Conservation (phyloP, 352 stramenopile genomes). For the Globisporangium ultimum region DNA sequence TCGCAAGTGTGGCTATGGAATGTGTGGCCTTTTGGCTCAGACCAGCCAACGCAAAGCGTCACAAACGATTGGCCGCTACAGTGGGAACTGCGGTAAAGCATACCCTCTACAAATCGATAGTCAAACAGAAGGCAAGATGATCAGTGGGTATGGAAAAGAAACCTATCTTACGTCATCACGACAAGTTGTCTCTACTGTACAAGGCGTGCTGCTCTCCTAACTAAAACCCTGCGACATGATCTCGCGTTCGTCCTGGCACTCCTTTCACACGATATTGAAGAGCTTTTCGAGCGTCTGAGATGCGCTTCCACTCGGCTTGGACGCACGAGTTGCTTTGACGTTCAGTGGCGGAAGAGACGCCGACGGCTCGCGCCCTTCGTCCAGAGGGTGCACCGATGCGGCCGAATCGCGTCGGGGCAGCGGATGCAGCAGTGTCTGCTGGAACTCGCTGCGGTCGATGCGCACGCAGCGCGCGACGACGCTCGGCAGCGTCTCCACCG, state of each 20-base stretch:
- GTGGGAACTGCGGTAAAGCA: not conserved
- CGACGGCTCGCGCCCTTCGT: not conserved
- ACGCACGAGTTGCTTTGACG: too few relatives aligned
- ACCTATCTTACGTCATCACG: too few relatives aligned
- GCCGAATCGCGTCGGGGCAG: constrained; percentile 23
- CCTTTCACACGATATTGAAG: too few relatives aligned
- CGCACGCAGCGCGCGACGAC: constrained; percentile 23
- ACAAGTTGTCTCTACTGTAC: constrained; percentile 15
- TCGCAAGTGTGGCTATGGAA: not conserved
- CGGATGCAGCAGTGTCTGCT: constrained; percentile 35
- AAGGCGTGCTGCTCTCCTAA: not conserved
- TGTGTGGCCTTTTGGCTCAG: not conserved
- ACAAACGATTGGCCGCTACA: constrained; percentile 4
- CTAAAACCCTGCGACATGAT: too few relatives aligned
- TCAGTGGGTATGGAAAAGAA: too few relatives aligned
- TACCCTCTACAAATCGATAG: constrained; percentile 1
- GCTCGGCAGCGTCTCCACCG: constrained; percentile 25
- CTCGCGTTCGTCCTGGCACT: too few relatives aligned
- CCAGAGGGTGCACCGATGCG: not conserved
- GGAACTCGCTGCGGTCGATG: constrained; percentile 39
- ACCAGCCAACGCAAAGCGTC: not conserved
- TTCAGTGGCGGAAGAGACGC: not conserved
- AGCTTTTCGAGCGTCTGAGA: too few relatives aligned
- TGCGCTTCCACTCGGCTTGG: too few relatives aligned
- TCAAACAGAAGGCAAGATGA: too few relatives aligned